Percentiles rank a stretch among this genome's conserved stretches.
These are phyloP conservation scores for Bruguiera hainesii DNA, from an alignment of 441 rosid species.

Conservation along the genomic window DNA sequence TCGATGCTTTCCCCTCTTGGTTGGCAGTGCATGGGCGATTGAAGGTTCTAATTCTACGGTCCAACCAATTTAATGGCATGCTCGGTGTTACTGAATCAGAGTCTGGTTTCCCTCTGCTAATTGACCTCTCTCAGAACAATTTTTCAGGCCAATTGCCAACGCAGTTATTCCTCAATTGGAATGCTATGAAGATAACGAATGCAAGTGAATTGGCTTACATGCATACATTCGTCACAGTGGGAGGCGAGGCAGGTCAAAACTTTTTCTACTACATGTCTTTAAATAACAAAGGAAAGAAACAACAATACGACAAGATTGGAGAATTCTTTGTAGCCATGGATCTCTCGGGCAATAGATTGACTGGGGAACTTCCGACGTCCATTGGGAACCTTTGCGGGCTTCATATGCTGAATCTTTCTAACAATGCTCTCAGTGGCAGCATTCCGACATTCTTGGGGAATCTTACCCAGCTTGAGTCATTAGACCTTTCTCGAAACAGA, in stretches of 20 bases:
- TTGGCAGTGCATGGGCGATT: conserved; percentile 17
- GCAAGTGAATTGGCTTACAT: conserved; percentile 22
- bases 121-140: conserved; percentile 57
- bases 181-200: conserved; percentile 45
- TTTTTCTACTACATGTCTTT: no score
- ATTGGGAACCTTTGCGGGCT: conserved; percentile 25
- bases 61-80: conserved; percentile 20
- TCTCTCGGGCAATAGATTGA: conserved; percentile 28
- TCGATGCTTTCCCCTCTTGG: conserved; percentile 25
- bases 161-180: conserved; percentile 37
- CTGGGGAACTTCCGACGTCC: conserved; percentile 27
- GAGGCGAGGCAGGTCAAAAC: not conserved
- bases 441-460: no score
- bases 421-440: conserved; percentile 16
- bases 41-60: conserved; percentile 17
- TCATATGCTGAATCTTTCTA: conserved; percentile 29
- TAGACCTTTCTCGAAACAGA: no score
- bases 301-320: conserved; percentile 13
- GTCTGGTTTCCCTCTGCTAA: conserved; percentile 35
- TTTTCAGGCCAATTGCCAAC: conserved; percentile 54
- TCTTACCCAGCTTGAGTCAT: no score
- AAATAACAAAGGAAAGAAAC: no score
- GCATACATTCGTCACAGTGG: no score
- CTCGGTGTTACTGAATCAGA: not conserved
- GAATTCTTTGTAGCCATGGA: conserved; percentile 17